Conservation (phyloP, 768 basidiomycete genomes). For the Xerocomus brunneocitrinus region DNA sequence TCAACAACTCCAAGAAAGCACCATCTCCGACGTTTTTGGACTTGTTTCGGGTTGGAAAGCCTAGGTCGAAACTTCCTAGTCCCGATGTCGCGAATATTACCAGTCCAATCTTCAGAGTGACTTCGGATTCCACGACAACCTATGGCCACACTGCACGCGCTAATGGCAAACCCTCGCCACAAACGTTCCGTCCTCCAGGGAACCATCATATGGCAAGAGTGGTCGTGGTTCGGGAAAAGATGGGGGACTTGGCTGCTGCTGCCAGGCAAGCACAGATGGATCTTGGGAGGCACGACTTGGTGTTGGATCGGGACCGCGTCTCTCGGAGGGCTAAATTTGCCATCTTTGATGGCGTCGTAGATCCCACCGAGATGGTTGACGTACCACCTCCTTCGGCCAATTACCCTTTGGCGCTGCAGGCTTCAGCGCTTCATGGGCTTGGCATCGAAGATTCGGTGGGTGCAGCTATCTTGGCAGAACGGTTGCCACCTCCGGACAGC, state of each 20-base stretch:
- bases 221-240: slow-evolving; percentile 79
- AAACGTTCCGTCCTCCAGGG: slow-evolving; percentile 30
- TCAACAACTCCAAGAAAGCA: slow-evolving; percentile 39
- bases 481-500: slow-evolving; percentile 59
- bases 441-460: slow-evolving; percentile 73
- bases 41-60: slow-evolving; percentile 63
- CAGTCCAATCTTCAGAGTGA: slow-evolving; percentile 54
- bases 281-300: slow-evolving; percentile 51
- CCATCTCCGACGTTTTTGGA: slow-evolving; percentile 55
- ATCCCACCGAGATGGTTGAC: slow-evolving; percentile 83
- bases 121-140: slow-evolving; percentile 58
- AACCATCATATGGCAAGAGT: slow-evolving; percentile 53
- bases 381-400: slow-evolving; percentile 63
- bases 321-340: slow-evolving; percentile 37
- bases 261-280: slow-evolving; percentile 75
- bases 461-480: slow-evolving; percentile 70
- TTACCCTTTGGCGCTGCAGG: slow-evolving; percentile 72
- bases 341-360: slow-evolving; percentile 58
- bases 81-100: slow-evolving; percentile 38
- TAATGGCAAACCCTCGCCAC: slow-evolving; percentile 35
- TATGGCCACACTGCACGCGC: slow-evolving; percentile 39
- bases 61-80: slow-evolving; percentile 59
- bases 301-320: slow-evolving; percentile 40
- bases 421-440: slow-evolving; percentile 67
- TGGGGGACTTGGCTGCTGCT: slow-evolving; percentile 64